These are phyloP conservation scores for Aspergillus novoparasiticus DNA, from an alignment of 2,329 filamentous ascomycete genomes.

Conservation along the genomic window DNA sequence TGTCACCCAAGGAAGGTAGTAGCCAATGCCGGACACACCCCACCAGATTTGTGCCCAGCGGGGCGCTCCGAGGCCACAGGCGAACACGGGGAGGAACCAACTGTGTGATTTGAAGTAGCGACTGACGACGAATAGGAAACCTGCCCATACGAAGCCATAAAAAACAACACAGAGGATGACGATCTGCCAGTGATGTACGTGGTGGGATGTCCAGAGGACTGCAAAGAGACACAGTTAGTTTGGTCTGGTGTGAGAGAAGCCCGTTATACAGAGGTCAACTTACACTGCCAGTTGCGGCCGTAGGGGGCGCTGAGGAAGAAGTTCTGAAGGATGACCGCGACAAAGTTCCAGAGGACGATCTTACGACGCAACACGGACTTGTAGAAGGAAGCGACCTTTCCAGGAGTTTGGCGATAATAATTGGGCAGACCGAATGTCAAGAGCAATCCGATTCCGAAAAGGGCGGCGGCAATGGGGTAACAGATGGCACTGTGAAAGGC, in stretches of 20 bases:
- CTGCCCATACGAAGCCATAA: conserved; percentile 60
- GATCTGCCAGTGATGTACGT: conserved; percentile 61
- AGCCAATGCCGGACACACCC: conserved; percentile 62
- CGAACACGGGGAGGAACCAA: conserved; percentile 69
- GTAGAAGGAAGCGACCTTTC: conserved; percentile 67
- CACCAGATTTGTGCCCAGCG: conserved; percentile 70
- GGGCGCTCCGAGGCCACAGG: conserved; percentile 65
- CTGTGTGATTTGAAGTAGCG: conserved; percentile 62
- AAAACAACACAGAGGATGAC: conserved; percentile 53
- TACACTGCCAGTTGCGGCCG: conserved; percentile 67
- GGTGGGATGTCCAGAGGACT: conserved; percentile 62
- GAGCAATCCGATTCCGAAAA: conserved; percentile 60
- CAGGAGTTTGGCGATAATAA: conserved; percentile 66
- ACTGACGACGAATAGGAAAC: conserved; percentile 50
- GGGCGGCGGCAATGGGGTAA: conserved; percentile 58
- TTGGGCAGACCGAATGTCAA: conserved; percentile 63
- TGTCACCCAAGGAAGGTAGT: conserved; percentile 63
- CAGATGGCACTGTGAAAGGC: conserved; percentile 51
- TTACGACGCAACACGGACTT: conserved; percentile 62
- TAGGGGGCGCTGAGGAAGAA: conserved; percentile 68
- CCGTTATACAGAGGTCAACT: conserved; percentile 15
- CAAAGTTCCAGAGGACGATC: conserved; percentile 68
- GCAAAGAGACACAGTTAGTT: conserved; percentile 4
- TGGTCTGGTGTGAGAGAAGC: neutral
- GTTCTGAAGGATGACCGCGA: conserved; percentile 66